Evolutionary conservation across 2,329 filamentous ascomycete genomes (phyloP), one percentile per base, ranked within the genome.

Genomic region (Tolypocladium cylindrosporum): DNA sequence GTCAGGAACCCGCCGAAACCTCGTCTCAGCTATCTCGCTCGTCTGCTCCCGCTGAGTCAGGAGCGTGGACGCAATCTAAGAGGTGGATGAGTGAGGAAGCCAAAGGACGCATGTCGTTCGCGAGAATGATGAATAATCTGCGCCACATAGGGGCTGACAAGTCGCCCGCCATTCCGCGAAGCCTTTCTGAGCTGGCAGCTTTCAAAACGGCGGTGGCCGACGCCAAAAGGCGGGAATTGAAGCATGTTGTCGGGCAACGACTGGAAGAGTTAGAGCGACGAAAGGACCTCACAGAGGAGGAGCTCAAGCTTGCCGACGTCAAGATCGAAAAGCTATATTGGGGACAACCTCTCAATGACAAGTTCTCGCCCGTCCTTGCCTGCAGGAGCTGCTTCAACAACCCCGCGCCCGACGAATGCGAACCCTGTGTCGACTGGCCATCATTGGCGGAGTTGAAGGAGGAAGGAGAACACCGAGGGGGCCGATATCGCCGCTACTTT

Each of bases 11-110:
- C 5, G 16, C 55, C 24, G 36, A 55, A 27, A 27, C n/a, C 21
- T 39, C 60, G 34, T 40, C 51, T 7, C 31, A 52, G 53, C 14
- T 36, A 19, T 39, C 36, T 36, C 36, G 40, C 48, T 19, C 31
- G 31, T 55, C 50, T 54, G 57, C 16, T 11, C 31, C 40, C 16
- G 34, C 51, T 39, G 64, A 69, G 9, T 48, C 64, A 34, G 71
- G 66, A 37, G 65, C 66, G 24, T 75, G 73, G 72, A 68, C 72
- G 16, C 70, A 74, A 41, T 75, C 73, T 54, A 73, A 68, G 61
- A 67, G 68, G 56, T 76, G 74, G 74, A 64, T 68, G n/a, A 75
- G 72, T 60, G 59, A 65, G 11, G 66, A 68, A 43, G 69, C 68
- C 24, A 67, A 66, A 48, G 70, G 72, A 54, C 67, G 69, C n/a